Base-by-base conservation (phyloP, 1,139 yeast species). In the Hanseniaspora sp. region DNA sequence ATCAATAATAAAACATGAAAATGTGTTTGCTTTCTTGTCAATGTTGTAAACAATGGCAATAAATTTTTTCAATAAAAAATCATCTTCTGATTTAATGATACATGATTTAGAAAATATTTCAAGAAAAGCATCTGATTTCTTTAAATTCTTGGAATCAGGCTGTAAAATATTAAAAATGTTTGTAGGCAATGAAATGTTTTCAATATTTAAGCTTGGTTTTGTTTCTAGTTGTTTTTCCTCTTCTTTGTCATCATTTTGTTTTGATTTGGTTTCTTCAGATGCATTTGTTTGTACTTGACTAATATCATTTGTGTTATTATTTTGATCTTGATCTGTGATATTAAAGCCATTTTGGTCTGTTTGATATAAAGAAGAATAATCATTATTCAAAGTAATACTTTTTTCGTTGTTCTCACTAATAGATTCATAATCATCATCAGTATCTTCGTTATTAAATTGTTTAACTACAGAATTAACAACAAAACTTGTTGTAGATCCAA, bases 1-100 rank as follows among this genome's bases (percentile, higher is more conserved):
- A 42, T 92, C 81, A 31, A 90, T 64, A 17, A 87, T 70, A 3
- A 83, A 72, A 2, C 87, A 76, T 55, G 83, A 76, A 18, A 83
- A 71, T 9, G 46, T 15, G 30, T 42, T 33, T 18, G 48, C 38
- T 13, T 42, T 46, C 29, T 49, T 46, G 2, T 38, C 40, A 17
- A 43, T 31, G 29, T 54, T 52, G 31, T 51, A 54, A 15, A 51
- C 41, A 9, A 54, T 54, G 23, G 56, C 56, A 15, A 52, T 46
- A 12, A 51, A 54, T 7, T 46, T 40, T 30, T 49, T 45, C 8
- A 54, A 17, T 7, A 54, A 33, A 30, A 41, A 52, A 35, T 56
- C 49, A 47, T 54, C 49, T 49, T 45, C 18, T 18, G 46, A 41
- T 43, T 49, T 48, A 3, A 52, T 41, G 28, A 55, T 51, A 30